Percentiles rank a stretch among this genome's conserved stretches.
These are phyloP conservation scores for Gymnopus androsaceus DNA, from an alignment of 1,284 basidiomycete genomes.

Conservation along the genomic window DNA sequence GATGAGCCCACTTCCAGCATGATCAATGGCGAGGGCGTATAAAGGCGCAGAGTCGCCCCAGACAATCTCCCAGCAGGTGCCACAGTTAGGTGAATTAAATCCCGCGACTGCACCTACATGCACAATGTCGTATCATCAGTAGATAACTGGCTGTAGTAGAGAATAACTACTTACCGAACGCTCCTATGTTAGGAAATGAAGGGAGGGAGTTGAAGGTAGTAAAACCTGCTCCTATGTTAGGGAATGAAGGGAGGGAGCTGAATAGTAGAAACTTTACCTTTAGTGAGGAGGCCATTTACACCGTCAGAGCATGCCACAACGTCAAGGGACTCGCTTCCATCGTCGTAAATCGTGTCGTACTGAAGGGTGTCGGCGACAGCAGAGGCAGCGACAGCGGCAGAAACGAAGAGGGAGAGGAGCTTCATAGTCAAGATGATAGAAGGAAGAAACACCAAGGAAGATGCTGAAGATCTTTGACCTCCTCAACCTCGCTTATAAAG, in stretches of 20 bases:
- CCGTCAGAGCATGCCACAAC: constrained; percentile 57
- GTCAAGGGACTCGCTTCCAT: constrained; percentile 31
- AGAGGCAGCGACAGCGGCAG: neutral
- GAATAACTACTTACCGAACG: too few species aligned
- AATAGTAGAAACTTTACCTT: constrained; percentile 38
- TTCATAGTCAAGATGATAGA: constrained; percentile 40
- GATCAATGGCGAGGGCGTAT: constrained; percentile 37
- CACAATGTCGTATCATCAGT: too few species aligned
- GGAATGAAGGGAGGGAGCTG: constrained; percentile 41
- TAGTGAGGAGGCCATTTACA: constrained; percentile 45
- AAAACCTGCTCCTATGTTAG: constrained; percentile 37
- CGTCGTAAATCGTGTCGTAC: constrained; percentile 47
- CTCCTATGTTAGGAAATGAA: constrained; percentile 44
- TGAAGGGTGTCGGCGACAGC: constrained; percentile 36
- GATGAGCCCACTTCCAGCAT: constrained; percentile 33
- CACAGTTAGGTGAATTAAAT: constrained; percentile 39
- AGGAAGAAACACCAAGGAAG: constrained; percentile 30
- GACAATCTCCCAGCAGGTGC: constrained; percentile 39
- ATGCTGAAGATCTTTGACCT: neutral
- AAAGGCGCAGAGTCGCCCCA: constrained; percentile 29
- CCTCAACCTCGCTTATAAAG: neutral
- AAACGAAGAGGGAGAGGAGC: constrained; percentile 5
- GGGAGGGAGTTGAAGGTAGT: constrained; percentile 41
- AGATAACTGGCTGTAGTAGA: too few species aligned
- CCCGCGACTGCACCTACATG: constrained; percentile 30